Evolutionary conservation across 116 monocot genomes (phyloP).

Genomic region (Cymodocea nodosa): DNA sequence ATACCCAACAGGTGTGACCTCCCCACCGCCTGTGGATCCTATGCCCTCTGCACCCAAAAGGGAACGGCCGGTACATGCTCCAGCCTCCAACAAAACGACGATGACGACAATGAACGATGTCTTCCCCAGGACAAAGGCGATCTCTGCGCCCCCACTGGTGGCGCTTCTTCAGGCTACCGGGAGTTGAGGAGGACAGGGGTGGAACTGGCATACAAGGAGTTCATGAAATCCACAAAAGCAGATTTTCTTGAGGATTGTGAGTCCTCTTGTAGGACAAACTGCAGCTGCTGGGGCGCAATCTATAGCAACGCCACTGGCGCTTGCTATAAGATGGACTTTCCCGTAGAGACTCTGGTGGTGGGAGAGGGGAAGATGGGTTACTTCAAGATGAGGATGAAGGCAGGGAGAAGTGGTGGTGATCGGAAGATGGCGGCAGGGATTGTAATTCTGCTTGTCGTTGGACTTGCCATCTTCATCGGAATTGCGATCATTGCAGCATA

Average conservation of each 20-base stretch:
- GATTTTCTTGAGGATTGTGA: conserved; percentile 54
- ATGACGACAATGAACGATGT: conserved; percentile 7
- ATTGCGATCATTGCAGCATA: conserved; percentile 9
- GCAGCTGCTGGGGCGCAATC: conserved; percentile 83
- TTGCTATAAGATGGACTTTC: conserved; percentile 64
- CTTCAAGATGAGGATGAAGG: conserved; percentile 47
- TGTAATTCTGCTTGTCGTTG: background rate
- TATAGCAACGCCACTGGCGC: conserved; percentile 45
- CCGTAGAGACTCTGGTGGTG: conserved; percentile 43
- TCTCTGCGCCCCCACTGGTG: conserved; percentile 12
- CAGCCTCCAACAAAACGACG: conserved; percentile 6
- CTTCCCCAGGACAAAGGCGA: conserved; percentile 18
- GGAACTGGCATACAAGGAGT: conserved; percentile 68
- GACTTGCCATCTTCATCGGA: background rate
- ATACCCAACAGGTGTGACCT: conserved; percentile 42
- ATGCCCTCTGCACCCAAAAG: conserved; percentile 45
- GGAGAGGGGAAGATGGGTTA: conserved; percentile 45
- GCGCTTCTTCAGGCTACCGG: conserved; percentile 7
- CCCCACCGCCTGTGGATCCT: conserved; percentile 58
- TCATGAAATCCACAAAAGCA: conserved; percentile 23
- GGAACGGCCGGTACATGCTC: conserved; percentile 16
- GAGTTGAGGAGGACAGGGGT: conserved; percentile 51
- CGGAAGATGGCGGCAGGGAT: background rate
- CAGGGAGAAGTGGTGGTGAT: no score
- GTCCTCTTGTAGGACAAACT: conserved; percentile 41